Evolutionary conservation across 495 filamentous ascomycete genomes (phyloP).

Genomic region (Podospora appendiculata): DNA sequence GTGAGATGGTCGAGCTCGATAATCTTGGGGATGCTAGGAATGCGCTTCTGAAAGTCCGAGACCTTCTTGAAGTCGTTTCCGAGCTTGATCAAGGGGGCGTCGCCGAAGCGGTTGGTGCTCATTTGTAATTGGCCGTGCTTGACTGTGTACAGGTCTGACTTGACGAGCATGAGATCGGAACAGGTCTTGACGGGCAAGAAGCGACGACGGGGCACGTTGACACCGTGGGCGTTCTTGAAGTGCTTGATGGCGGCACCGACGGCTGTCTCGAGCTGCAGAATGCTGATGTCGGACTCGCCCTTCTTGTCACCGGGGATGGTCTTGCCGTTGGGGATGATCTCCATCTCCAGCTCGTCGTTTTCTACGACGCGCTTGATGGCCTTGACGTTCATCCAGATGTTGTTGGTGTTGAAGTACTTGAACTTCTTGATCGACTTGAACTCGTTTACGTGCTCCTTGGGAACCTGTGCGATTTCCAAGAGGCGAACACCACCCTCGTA

Average conservation of each 20-base stretch:
- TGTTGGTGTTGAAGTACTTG: constrained; percentile 99
- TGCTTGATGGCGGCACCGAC: constrained; percentile 98
- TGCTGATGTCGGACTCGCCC: constrained; percentile 95
- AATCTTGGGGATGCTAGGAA: constrained; percentile 93
- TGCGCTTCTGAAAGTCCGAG: constrained; percentile 97
- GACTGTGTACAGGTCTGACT: constrained; percentile 99
- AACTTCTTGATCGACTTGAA: constrained; percentile 99
- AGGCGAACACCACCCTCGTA: constrained; percentile 94
- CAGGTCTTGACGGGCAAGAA: constrained; percentile 99
- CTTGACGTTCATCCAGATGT: constrained; percentile 98
- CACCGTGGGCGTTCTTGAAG: constrained; percentile 96
- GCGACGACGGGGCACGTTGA: constrained; percentile 94
- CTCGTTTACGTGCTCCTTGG: constrained; percentile 98
- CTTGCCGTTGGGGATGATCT: constrained; percentile 99
- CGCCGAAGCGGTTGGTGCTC: constrained; percentile 91
- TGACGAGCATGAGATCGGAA: constrained; percentile 99
- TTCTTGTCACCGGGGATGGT: constrained; percentile 98
- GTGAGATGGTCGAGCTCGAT: constrained; percentile 97
- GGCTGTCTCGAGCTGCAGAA: constrained; percentile 97
- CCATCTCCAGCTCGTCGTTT: constrained; percentile 97
- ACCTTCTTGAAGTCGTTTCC: constrained; percentile 99
- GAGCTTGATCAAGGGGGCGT: constrained; percentile 98
- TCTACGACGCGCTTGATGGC: constrained; percentile 98
- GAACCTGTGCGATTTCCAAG: constrained; percentile 98
- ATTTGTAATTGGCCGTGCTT: constrained; percentile 98